phyloP scores from a whole-genome alignment of 495 filamentous ascomycete genomes.

The Opeltia flavorubescens region DNA sequence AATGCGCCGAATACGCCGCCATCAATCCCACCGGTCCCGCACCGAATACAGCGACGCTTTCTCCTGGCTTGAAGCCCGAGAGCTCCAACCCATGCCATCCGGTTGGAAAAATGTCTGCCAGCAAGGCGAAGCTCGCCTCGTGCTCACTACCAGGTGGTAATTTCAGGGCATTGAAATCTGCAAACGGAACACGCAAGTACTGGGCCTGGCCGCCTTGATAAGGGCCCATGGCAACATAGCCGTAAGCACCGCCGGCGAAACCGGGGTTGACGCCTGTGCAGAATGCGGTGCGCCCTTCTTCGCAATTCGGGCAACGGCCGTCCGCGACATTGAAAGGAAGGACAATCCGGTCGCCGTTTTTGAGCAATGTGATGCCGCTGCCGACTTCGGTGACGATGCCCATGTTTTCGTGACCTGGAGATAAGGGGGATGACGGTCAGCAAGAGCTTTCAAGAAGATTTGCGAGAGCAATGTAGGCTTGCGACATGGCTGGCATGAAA shows the following conservation, averaged over 20 bases:
- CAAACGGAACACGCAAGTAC: conserved; percentile 41
- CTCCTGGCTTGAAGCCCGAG: conserved; percentile 38
- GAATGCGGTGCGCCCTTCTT: conserved; percentile 42
- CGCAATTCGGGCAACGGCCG: conserved; percentile 43
- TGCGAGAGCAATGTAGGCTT: neutral
- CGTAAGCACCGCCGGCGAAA: conserved; percentile 45
- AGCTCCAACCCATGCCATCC: conserved; percentile 45
- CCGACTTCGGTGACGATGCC: conserved; percentile 38
- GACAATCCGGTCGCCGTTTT: conserved; percentile 27
- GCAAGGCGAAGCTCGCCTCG: conserved; percentile 32
- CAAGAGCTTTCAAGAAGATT: neutral
- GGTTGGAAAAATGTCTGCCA: conserved; percentile 46
- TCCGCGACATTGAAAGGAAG: conserved; percentile 47
- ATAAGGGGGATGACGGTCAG: neutral
- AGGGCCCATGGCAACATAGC: conserved; percentile 47
- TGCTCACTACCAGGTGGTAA: conserved; percentile 29
- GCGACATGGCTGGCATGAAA: too few relatives aligned
- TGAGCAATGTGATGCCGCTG: conserved; percentile 26
- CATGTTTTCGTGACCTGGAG: conserved; percentile 41
- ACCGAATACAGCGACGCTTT: conserved; percentile 37
- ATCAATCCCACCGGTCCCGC: conserved; percentile 42
- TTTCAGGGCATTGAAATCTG: conserved; percentile 39
- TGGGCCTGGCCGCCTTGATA: conserved; percentile 41
- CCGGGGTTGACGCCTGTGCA: conserved; percentile 44
- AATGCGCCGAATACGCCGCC: conserved; percentile 38